Conservation (phyloP, 805 yeast genomes). For the Yamadazyma insecticola region DNA sequence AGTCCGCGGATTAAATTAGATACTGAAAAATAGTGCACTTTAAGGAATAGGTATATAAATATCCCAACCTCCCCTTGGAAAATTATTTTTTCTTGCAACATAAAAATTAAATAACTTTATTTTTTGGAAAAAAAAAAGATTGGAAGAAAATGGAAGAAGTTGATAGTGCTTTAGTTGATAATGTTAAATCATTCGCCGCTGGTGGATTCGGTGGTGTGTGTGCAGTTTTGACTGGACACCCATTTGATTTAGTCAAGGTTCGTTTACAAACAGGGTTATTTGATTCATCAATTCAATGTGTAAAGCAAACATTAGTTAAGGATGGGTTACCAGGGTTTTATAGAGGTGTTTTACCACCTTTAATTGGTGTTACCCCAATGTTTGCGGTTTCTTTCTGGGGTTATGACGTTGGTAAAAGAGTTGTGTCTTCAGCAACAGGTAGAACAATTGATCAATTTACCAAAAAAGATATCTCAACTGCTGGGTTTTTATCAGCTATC, state of each 20-base stretch:
- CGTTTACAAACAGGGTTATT: slow-evolving; percentile 82
- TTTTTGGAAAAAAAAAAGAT: background rate
- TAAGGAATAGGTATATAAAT: too few relatives aligned
- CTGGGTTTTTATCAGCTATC: slow-evolving; percentile 90
- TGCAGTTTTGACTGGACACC: slow-evolving; percentile 94
- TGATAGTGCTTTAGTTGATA: slow-evolving; percentile 56
- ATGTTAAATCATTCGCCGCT: slow-evolving; percentile 79
- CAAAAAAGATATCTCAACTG: slow-evolving; percentile 72
- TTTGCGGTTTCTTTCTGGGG: slow-evolving; percentile 99
- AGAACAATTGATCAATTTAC: slow-evolving; percentile 43
- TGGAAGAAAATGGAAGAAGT: slow-evolving; percentile 34
- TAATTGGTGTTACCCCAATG: slow-evolving; percentile 97
- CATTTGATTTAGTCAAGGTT: slow-evolving; percentile 90
- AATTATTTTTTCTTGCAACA: too few relatives aligned
- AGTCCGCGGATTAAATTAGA: too few relatives aligned
- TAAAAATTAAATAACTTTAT: too few relatives aligned
- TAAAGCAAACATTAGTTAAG: slow-evolving; percentile 60
- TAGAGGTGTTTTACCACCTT: slow-evolving; percentile 91
- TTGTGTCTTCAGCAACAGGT: slow-evolving; percentile 49
- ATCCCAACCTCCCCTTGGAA: too few relatives aligned
- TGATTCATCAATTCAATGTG: slow-evolving; percentile 60
- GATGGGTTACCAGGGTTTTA: slow-evolving; percentile 82
- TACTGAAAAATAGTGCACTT: too few relatives aligned
- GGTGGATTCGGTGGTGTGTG: slow-evolving; percentile 98
- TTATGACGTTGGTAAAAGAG: slow-evolving; percentile 83